Conservation (phyloP, 768 basidiomycete species). For the Amanita fuliginea region DNA sequence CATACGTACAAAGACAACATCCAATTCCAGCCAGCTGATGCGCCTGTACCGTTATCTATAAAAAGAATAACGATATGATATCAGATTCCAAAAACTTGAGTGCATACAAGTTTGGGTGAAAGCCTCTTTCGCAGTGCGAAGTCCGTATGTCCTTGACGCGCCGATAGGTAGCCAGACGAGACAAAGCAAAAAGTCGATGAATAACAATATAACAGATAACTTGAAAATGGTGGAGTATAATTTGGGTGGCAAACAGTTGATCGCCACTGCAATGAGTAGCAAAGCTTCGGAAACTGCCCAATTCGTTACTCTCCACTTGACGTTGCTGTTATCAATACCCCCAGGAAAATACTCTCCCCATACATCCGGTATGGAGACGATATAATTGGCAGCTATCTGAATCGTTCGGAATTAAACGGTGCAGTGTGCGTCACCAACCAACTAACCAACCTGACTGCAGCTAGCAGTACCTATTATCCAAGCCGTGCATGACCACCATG, state of each 20-base stretch:
- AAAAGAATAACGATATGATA: neutral
- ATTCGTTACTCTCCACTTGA: conserved; percentile 80
- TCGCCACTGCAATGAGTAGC: conserved; percentile 58
- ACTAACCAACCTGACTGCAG: conserved; percentile 61
- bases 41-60: conserved; percentile 81
- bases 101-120: conserved; percentile 70
- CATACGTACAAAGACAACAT: conserved; percentile 62
- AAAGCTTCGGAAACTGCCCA: conserved; percentile 76
- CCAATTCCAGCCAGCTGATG: conserved; percentile 87
- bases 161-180: conserved; percentile 90
- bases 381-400: conserved; percentile 81
- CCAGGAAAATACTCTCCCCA: conserved; percentile 81
- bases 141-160: conserved; percentile 81
- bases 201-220: conserved; percentile 60
- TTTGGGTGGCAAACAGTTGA: conserved; percentile 78
- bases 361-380: conserved; percentile 74
- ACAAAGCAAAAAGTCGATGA: conserved; percentile 85
- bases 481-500: conserved; percentile 89
- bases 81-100: neutral
- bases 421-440: neutral
- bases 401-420: neutral
- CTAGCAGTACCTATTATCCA: conserved; percentile 92
- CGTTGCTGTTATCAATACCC: conserved; percentile 52
- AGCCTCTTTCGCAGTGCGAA: conserved; percentile 73
- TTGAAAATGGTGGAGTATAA: conserved; percentile 71